Base-by-base conservation (phyloP, 345 rosid genomes). In the Brassica cretica region DNA sequence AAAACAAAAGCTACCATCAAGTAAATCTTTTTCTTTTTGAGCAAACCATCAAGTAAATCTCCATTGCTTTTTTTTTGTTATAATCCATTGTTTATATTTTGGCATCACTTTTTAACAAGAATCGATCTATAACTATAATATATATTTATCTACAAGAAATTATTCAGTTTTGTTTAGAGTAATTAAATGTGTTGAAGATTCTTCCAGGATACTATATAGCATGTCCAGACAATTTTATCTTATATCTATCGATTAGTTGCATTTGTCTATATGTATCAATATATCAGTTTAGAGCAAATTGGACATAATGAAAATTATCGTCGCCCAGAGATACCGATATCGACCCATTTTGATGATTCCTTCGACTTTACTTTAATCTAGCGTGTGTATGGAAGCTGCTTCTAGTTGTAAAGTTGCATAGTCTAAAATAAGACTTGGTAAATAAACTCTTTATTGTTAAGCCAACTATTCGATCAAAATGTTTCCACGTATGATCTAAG, bases 41-140 rank as follows among this genome's bases (percentile, higher is more conserved):
- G 21, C 21, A 19, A 19, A 72, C 56, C 64, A 78, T 78, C 81
- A 72, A 14, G 76, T 66, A 61, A 62, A 67, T 66, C 77, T 66
- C 32, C 73, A 41, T 39, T 59, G 14, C 21, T 19, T 19, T 49
- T 77, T 77, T 77, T 63, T 24, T 0, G 10, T 37, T 37, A 37
- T 37, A 41, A 9, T 41, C 49, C 16, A 9, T 46, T 46, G 53
- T 6, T 46, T 4, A 46, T 6, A 46, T 46, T 46, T 46, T 46
- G 53, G 15, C 53, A 4, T 12, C 53, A 9, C 53, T 19, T 19
- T 19, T 19, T 19, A 19, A 19, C 21, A 19, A 19, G 21, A 19
- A 19, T 19, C 21, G 21, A 71, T 58, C 25, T 59, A 66, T 75
- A 3, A 39, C 19, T 46, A 46, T 19, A 37, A 37, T 37, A 2